Conservation (phyloP, 352 stramenopile species). For the Plasmopara muralis region DNA sequence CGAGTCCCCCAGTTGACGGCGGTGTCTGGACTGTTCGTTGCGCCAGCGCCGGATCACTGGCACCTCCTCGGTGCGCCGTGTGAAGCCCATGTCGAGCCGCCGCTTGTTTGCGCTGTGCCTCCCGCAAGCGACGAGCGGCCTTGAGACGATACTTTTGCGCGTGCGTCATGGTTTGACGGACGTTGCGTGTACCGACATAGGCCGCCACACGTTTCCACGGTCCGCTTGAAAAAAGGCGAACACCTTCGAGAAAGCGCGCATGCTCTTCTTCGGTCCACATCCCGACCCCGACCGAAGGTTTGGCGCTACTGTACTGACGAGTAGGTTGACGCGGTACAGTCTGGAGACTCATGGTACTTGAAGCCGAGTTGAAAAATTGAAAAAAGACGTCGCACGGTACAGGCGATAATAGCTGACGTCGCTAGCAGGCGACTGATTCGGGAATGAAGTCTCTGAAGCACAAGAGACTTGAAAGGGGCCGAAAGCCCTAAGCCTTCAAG, state of each 20-base stretch:
- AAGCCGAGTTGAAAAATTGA: conserved; percentile 15
- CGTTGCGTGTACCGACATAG: conserved; percentile 66
- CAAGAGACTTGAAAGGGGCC: conserved; percentile 20
- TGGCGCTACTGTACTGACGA: conserved; percentile 16
- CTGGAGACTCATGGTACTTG: conserved; percentile 21
- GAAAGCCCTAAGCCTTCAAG: conserved; percentile 22
- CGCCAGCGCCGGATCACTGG: conserved; percentile 2
- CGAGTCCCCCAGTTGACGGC: conserved; percentile 10
- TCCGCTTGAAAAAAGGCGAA: conserved; percentile 66
- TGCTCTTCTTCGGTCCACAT: conserved; percentile 72
- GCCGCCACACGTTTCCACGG: conserved; percentile 68
- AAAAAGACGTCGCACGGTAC: conserved; percentile 4
- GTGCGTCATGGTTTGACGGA: conserved; percentile 78
- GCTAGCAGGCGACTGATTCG: conserved; percentile 19
- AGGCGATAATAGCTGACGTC: conserved; percentile 4
- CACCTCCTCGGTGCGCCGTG: conserved; percentile 13
- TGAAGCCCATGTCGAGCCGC: conserved; percentile 31
- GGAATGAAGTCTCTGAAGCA: conserved; percentile 16
- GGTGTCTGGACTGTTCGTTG: conserved; percentile 16
- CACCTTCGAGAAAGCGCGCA: conserved; percentile 61
- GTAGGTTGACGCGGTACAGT: conserved; percentile 1
- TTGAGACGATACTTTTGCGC: conserved; percentile 75
- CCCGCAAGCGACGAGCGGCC: conserved; percentile 46
- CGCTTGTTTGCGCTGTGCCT: conserved; percentile 42
- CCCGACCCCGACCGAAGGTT: conserved; percentile 23